Evolutionary conservation across 140 eudicot genomes (phyloP), one percentile per base, ranked within the genome.

Genomic region (Ambrosia hybrid): DNA sequence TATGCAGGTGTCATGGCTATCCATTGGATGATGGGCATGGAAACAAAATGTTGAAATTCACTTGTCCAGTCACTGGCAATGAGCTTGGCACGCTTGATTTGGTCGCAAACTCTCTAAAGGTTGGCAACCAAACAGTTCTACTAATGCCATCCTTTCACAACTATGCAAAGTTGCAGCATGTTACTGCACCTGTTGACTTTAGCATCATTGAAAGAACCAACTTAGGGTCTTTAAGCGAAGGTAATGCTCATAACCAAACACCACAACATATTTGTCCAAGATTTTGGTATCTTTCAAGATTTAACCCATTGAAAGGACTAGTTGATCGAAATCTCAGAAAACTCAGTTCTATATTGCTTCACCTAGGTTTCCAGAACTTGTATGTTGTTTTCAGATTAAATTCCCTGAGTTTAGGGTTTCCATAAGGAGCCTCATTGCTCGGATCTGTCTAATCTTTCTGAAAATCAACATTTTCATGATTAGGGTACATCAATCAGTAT

Each of bases 1-100:
- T 89, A 77, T 89, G 96, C 83, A 87, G 92, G 83, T 87, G 96
- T 77, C 95, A 85, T 82, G 95, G 95, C 66, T 74, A 83, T 66
- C 85, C 85, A 55, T 77, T 82, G 60, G 81, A 79, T 67, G 78
- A 61, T 34, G 76, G 52, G 67, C 79, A 80, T 74, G 76, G 66
- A 71, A 51, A 76, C 57, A 73, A 57, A 66, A 79, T 64, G 51
- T 71, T 66, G 73, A 66, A 71, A 57, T 73, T 75, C 26, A 76
- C 78, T 70, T 90, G 91, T 81, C 91, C 96, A 21, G 84, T 88
- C 53, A 88, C 84, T 59, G 82, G 77, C 52, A 78, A 74, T 73
- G 77, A 82, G 51, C 86, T 82, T 67, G 85, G 74, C 61, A 37
- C 70, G 41, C 45, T 81, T 65, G 89, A 84, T 79, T 58, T 86